Percentiles rank a stretch among this genome's conserved stretches.
phyloP scores from a whole-genome alignment of 1,284 basidiomycete species.

The Ustanciosporium gigantosporum region DNA sequence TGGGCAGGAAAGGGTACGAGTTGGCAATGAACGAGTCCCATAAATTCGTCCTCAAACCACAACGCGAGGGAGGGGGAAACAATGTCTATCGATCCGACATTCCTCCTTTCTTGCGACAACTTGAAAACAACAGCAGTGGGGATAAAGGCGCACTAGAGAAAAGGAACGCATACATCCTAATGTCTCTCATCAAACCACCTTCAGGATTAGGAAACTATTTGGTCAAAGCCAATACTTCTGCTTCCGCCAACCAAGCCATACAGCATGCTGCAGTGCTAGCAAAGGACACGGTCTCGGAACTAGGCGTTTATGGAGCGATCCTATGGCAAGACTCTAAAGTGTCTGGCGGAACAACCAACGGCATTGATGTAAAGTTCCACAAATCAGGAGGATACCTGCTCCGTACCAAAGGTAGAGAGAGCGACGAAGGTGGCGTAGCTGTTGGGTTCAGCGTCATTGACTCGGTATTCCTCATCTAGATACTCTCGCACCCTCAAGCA shows the following conservation, averaged over 20 bases:
- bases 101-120: slow-evolving; percentile 71
- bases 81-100: slow-evolving; percentile 89
- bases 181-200: slow-evolving; percentile 85
- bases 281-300: slow-evolving; percentile 80
- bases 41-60: slow-evolving; percentile 86
- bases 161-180: slow-evolving; percentile 80
- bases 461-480: slow-evolving; percentile 71
- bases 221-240: slow-evolving; percentile 65
- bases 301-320: slow-evolving; percentile 88
- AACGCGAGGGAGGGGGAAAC: slow-evolving; percentile 95
- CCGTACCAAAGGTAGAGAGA: slow-evolving; percentile 87
- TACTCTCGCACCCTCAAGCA: background rate
- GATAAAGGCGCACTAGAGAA: slow-evolving; percentile 63
- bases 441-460: slow-evolving; percentile 88
- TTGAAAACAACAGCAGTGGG: slow-evolving; percentile 61
- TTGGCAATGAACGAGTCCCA: slow-evolving; percentile 67
- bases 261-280: slow-evolving; percentile 53
- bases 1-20: slow-evolving; percentile 65
- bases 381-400: slow-evolving; percentile 78
- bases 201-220: slow-evolving; percentile 72
- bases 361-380: slow-evolving; percentile 65
- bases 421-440: slow-evolving; percentile 91
- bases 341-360: too few species aligned
- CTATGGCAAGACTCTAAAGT: slow-evolving; percentile 69
- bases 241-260: background rate